Evolutionary conservation across 176 grass and related monocot species (phyloP), one percentile per base, ranked within the genome.

Genomic region (Triticum monococcum): DNA sequence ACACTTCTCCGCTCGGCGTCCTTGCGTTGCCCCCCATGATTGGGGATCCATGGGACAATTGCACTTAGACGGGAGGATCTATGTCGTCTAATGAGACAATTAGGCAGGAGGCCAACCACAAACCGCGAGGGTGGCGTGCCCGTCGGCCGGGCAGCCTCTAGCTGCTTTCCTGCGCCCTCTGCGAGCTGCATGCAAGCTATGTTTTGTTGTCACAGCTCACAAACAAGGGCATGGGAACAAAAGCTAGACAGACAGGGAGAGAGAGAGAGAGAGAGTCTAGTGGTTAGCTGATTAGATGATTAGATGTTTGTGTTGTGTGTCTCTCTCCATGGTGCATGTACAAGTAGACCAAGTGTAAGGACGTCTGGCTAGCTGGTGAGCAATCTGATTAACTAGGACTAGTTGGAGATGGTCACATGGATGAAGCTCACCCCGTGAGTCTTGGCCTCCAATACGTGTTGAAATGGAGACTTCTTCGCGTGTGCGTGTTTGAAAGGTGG

Each of bases 71-170:
- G 37, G 82, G 84, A 68, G 87, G 86, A 93, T 87, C 80, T 48
- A 72, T 94, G 88, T 97, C 92, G 75, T 90, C 92, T 90, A 92
- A 94, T 85, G 83, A 91, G 88, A 97, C 90, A 92, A 54, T 76
- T 76, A 76, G 85, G 31, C 43, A 36, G 80, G 80, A 65, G 45
- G 23, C 46, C 83, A 83, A 68, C 85, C 71, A 78, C 79, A 89
- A 80, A 45, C 84, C 80, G 62, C 62, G 54, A 50, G 73, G 12
- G 22, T 81, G 81, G 52, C 56, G 41, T 4, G 40, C 77, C 74
- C 80, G 77, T 89, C 59, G 41, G 36, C 68, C 4, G 45, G 50
- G 18, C 63, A 64, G 5, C 50, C 61, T 59, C 61, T 59, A 68
- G 61, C 69, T 72, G 41, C 79, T 75, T 75, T 75, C 67, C 22